Evolutionary conservation across 805 yeast species (phyloP).

Genomic region (Pichia pseudocactophila): DNA sequence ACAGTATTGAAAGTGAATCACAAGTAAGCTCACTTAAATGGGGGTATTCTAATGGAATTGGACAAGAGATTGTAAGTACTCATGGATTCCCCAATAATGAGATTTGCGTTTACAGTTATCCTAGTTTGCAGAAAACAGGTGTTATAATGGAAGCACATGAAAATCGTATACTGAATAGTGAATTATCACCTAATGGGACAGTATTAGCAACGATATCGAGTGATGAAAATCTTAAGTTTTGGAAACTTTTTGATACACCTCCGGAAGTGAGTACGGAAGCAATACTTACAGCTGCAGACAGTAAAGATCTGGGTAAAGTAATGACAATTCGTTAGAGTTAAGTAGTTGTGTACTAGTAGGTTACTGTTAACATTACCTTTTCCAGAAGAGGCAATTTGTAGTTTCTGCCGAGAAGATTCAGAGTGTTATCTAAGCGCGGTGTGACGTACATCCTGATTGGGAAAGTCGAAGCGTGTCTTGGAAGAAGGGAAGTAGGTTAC

Average conservation of each 20-base stretch:
- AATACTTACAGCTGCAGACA: constrained; percentile 26
- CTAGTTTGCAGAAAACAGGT: constrained; percentile 78
- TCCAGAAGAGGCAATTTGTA: not conserved
- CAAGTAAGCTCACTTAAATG: constrained; percentile 92
- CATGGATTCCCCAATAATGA: constrained; percentile 90
- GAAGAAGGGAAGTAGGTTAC: not conserved
- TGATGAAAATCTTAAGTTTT: constrained; percentile 92
- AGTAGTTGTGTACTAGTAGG: not conserved
- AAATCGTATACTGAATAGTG: constrained; percentile 72
- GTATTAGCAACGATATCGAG: constrained; percentile 93
- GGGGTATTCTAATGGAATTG: constrained; percentile 72
- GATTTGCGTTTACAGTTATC: constrained; percentile 76
- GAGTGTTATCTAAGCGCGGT: not conserved
- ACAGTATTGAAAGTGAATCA: constrained; percentile 83
- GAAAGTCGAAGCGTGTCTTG: constrained; percentile 3
- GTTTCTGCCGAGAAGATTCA: not conserved
- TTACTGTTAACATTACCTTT: no score
- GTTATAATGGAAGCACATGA: constrained; percentile 85
- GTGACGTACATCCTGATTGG: not conserved
- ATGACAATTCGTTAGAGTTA: constrained; percentile 40
- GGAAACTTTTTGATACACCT: constrained; percentile 68
- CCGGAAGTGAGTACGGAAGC: constrained; percentile 16
- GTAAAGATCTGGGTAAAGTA: constrained; percentile 40
- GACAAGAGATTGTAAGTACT: constrained; percentile 80
- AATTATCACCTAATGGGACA: constrained; percentile 82